Base-by-base conservation (phyloP, 176 grass and related monocot genomes). In the Aegilops bicornis region DNA sequence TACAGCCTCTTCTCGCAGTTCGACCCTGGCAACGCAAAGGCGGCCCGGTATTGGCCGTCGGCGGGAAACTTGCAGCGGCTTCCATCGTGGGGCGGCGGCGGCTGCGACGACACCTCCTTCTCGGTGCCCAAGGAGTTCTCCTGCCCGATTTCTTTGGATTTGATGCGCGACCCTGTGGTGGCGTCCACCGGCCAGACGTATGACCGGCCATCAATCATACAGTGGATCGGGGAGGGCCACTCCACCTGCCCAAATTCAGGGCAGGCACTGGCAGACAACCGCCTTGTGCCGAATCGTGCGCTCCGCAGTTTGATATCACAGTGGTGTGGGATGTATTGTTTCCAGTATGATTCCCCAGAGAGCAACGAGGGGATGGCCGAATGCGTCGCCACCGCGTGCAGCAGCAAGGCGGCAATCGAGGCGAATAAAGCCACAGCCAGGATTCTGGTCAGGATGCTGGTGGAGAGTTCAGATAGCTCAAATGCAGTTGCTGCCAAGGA, bases 141-240 rank as follows among this genome's bases (percentile, higher is more conserved):
- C 22, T 99, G 97, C 80, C 94, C 97, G 31, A 97, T 99, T 86
- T 97, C 92, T 2, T 88, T 99, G 30, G 97, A 99, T 79, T 84
- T 99, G 75, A 97, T 99, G 92, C 77, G 83, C 3, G 90, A 99
- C 64, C 97, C 97, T 0, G 97, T 99, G 9, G 85, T 99, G 31
- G 92, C 88, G 35, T 93, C 94, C 45, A 99, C 97, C 11, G 97
- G 97, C 10, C 94, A 96, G 89, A 99, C 97, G 0, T 99, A 93
- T 45, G 97, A 99, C 72, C 94, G 97, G 35, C 86, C 90, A 9
- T 97, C 94, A 5, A 99, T 99, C 87, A 83, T 92, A 62, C 97
- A 97, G 66, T 99, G 97, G 97, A 93, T 99, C 8, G 92, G 90
- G 47, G 97, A 96, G 85, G 97, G 97, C 6, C 97, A 97, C 83